phyloP scores from a whole-genome alignment of 257 asterid species.

The Anisodus acutangulus region DNA sequence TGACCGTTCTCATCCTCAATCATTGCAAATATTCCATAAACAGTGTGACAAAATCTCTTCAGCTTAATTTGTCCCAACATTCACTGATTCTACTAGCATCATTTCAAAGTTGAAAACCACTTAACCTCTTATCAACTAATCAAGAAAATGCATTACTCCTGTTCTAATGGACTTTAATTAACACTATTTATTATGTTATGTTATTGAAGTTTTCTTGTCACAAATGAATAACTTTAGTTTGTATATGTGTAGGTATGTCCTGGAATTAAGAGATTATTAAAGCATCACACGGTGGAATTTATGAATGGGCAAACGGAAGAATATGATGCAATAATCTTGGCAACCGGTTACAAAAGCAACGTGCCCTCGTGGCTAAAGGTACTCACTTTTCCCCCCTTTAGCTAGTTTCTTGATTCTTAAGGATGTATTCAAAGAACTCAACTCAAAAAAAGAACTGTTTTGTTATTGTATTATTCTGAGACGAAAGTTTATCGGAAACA shows the following conservation, averaged over 20 bases:
- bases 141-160: too few species aligned
- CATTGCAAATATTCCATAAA: slow-evolving; percentile 33
- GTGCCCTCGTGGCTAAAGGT: slow-evolving; percentile 78
- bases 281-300: slow-evolving; percentile 54
- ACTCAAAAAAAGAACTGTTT: neutral
- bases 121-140: neutral
- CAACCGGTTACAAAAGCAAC: slow-evolving; percentile 80
- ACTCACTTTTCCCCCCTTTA: neutral
- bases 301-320: slow-evolving; percentile 55
- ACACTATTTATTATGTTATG: neutral
- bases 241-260: slow-evolving; percentile 52
- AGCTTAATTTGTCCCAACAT: slow-evolving; percentile 3
- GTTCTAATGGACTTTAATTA: neutral
- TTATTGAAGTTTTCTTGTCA: neutral
- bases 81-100: slow-evolving; percentile 24
- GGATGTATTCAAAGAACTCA: neutral
- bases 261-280: slow-evolving; percentile 50
- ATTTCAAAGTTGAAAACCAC: neutral
- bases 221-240: neutral
- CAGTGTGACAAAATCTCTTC: slow-evolving; percentile 19
- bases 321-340: slow-evolving; percentile 64
- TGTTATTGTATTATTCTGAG: too few species aligned
- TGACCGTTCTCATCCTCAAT: slow-evolving; percentile 31
- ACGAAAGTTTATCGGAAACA: too few species aligned
- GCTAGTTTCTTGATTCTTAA: neutral